Base-by-base conservation (phyloP, 2,329 filamentous ascomycete genomes). In the Thielaviopsis euricoi region DNA sequence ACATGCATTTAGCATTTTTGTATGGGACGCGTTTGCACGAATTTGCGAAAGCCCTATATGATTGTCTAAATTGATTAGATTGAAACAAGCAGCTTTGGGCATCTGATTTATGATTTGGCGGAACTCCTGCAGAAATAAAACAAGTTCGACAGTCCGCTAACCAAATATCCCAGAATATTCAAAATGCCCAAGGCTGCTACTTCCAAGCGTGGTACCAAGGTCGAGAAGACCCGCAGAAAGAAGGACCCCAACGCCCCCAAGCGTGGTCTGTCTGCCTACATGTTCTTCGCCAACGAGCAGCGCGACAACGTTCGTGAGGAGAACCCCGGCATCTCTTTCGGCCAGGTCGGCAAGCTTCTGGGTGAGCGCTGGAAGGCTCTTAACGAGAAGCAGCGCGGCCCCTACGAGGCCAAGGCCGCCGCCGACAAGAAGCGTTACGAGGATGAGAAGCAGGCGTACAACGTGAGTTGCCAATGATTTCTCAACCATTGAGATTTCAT, bases 251-350 rank as follows among this genome's bases (percentile, higher is more conserved):
- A 96, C 76, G 91, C 90, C 61, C 93, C 93, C 72, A 98, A 97
- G 89, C 89, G 93, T 75, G 93, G 91, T 78, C 88, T 98, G 55
- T 97, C 93, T 57, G 93, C 93, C 63, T 98, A 98, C 83, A 98
- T 98, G 93, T 97, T 97, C 86, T 98, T 97, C 73, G 93, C 93
- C 82, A 97, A 97, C 70, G 93, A 97, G 76, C 89, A 96, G 77
- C 90, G 93, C 67, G 91, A 97, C 71, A 95, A 93, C 73, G 93
- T 98, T 66, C 89, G 93, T 67, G 89, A 95, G 71, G 91, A 97
- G 75, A 97, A 97, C 81, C 91, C 91, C 46, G 91, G 90, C 67
- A 95, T 97, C 76, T 86, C 86, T 66, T 98, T 98, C 75, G 93
- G 89, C 68, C 90, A 97, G 74, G 91, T 98, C 68, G 93, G 93